A percentile compares a stretch with the other conserved stretches of the same genome.
These are phyloP conservation scores for Sicyos baderoa DNA, from an alignment of 306 rosid genomes.

Conservation along the genomic window DNA sequence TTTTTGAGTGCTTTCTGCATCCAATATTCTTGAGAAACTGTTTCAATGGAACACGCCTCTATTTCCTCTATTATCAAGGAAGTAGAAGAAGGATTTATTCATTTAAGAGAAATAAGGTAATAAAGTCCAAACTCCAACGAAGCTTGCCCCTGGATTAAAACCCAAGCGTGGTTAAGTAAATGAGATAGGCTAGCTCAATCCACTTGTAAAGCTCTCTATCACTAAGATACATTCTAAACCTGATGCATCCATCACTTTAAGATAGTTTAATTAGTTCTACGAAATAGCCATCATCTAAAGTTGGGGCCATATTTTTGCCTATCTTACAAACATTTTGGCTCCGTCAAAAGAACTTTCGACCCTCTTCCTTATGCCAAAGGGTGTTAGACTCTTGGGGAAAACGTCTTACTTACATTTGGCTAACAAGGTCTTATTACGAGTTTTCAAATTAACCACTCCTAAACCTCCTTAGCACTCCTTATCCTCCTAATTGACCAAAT, in stretches of 20 bases:
- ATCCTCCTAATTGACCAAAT: too few species aligned
- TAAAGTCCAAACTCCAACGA: background rate
- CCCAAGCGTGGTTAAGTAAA: background rate
- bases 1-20: background rate
- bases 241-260: background rate
- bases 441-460: too few species aligned
- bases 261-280: background rate
- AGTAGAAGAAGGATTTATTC: background rate
- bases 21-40: slow-evolving; percentile 6
- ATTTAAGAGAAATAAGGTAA: background rate
- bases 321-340: background rate
- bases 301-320: background rate
- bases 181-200: background rate
- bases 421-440: too few species aligned
- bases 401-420: too few species aligned
- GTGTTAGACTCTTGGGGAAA: too few species aligned
- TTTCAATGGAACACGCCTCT: background rate
- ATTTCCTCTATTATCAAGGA: background rate
- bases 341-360: background rate
- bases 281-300: background rate
- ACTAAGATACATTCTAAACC: background rate
- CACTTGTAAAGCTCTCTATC: background rate
- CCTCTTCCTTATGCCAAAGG: background rate
- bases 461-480: too few species aligned
- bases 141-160: background rate